A percentile compares a stretch with the other conserved stretches of the same genome.
phyloP scores from a whole-genome alignment of 2,329 filamentous ascomycete genomes.

The Didymosphaeria variabile region DNA sequence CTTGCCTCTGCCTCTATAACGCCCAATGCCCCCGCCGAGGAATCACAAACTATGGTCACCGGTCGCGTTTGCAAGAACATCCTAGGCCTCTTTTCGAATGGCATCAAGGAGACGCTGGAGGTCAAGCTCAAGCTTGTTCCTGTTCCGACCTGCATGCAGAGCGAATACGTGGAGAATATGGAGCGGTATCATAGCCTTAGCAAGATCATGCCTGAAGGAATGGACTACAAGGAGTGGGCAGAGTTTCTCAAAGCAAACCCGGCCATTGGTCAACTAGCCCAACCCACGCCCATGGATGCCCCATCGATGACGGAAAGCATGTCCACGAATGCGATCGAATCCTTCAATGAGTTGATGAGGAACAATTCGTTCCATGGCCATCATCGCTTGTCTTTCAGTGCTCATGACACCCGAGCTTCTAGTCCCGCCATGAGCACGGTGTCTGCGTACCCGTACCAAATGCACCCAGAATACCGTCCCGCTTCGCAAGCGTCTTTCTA shows the following conservation, averaged over 20 bases:
- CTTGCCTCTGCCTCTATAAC: slow-evolving; percentile 69
- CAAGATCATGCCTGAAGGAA: slow-evolving; percentile 65
- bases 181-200: slow-evolving; percentile 68
- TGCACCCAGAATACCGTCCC: slow-evolving; percentile 46
- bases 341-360: slow-evolving; percentile 48
- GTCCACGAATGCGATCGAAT: slow-evolving; percentile 43
- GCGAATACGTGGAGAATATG: slow-evolving; percentile 68
- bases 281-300: slow-evolving; percentile 30
- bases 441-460: slow-evolving; percentile 46
- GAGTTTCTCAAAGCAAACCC: slow-evolving; percentile 78
- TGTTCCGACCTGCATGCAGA: slow-evolving; percentile 71
- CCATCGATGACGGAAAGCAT: slow-evolving; percentile 30
- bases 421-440: slow-evolving; percentile 56
- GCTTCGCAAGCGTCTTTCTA: slow-evolving; percentile 51
- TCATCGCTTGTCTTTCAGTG: slow-evolving; percentile 34
- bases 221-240: slow-evolving; percentile 80
- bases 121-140: slow-evolving; percentile 88
- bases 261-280: slow-evolving; percentile 43
- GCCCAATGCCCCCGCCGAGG: slow-evolving; percentile 63
- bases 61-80: slow-evolving; percentile 89
- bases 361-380: slow-evolving; percentile 42
- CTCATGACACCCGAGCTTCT: slow-evolving; percentile 52
- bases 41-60: slow-evolving; percentile 79
- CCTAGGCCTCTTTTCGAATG: slow-evolving; percentile 83
- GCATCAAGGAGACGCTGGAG: slow-evolving; percentile 86